Base-by-base conservation (phyloP, 306 rosid genomes). In the Betula pendula region DNA sequence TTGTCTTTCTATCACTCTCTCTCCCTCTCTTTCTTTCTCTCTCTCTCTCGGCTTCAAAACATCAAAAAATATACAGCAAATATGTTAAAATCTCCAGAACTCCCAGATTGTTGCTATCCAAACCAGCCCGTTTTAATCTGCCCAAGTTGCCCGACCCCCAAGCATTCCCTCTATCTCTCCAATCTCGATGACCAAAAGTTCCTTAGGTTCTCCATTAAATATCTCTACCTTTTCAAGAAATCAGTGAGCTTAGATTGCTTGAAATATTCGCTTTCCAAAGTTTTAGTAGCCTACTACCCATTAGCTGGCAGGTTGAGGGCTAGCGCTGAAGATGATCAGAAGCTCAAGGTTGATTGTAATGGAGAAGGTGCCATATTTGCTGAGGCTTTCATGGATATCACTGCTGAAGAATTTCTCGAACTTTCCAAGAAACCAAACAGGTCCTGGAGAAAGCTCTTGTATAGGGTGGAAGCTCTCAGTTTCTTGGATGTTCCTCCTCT, bases 401-500 rank as follows among this genome's bases (percentile, higher is more conserved):
- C 90, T 40, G 87, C 84, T 11, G 75, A 84, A 31, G 88, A 89
- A 19, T 84, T 92, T 15, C 81, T 94, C 42, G 67, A 79, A 52
- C 42, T 80, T 68, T 92, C 89, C 8, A 71, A 68, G 51, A 55
- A 63, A 3, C 95, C 97, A 45, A 94, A 92, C 77, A 72, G 86
- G 75, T 90, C 95, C 8, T 90, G 94, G 98, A 87, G 79, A 73
- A 94, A 94, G 79, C 87, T 94, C 22, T 47, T 87, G 47, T 84
- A 85, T 73, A 92, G 82, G 76, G 82, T 89, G 2, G 90, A 92
- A 76, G 81, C 89, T 80, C 85, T 71, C 1, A 85, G 72, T 76
- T 94, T 92, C 84, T 63, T 92, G 74, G 95, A 92, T 73, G 72
- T 90, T 81, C 98, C 97, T 85, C 98, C 97, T 52, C 95, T 94